A percentile compares a stretch with the other conserved stretches of the same genome.
Evolutionary conservation across 108 stramenopile genomes (phyloP).

Genomic region (Aurantiochytrium sp.): DNA sequence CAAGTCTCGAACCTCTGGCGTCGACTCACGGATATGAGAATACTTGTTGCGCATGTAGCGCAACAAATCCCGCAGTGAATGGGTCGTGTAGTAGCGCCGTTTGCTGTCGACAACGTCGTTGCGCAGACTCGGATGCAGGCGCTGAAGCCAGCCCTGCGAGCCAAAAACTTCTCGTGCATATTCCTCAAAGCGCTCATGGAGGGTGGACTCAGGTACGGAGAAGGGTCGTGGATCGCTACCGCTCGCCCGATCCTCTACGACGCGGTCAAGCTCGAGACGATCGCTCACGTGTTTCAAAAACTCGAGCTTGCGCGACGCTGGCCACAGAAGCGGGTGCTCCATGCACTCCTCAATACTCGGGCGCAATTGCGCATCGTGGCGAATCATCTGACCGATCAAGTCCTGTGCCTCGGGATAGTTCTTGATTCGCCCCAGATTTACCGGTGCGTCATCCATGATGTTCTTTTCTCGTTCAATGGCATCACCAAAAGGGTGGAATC

Average conservation of each 20-base stretch:
- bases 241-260: not conserved
- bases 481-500: constrained; percentile 28
- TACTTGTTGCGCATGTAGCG: constrained; percentile 29
- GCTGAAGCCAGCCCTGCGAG: not conserved
- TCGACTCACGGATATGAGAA: constrained; percentile 10
- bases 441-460: not conserved
- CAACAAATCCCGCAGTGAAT: constrained; percentile 19
- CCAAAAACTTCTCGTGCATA: not conserved
- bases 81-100: constrained; percentile 9
- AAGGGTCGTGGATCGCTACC: not conserved
- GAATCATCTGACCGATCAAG: constrained; percentile 18
- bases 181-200: not conserved
- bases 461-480: constrained; percentile 20
- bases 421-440: not conserved
- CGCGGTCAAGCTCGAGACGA: not conserved
- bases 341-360: not conserved
- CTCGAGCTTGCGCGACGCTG: constrained; percentile 13
- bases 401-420: constrained; percentile 9
- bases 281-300: constrained; percentile 26
- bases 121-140: constrained; percentile 15
- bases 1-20: not conserved
- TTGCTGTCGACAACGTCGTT: constrained; percentile 19
- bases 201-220: not conserved
- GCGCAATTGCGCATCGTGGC: not conserved
- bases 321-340: constrained; percentile 24